Base-by-base conservation (phyloP, 2,329 filamentous ascomycete species). In the Beauveria pseudobassiana region DNA sequence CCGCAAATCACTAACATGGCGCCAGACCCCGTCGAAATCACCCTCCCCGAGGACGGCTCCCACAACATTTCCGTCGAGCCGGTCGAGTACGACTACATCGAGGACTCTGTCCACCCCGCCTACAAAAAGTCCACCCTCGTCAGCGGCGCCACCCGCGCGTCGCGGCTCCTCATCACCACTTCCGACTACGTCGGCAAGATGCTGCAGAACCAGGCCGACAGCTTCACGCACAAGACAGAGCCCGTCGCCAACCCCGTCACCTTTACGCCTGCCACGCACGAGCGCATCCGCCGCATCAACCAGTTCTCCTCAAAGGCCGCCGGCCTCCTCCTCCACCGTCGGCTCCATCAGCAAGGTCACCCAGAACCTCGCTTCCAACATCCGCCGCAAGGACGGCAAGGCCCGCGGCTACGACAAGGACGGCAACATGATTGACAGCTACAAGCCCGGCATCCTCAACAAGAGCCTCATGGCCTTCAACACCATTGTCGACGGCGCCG, bases 381-480 rank as follows among this genome's bases (percentile, higher is more conserved):
- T 89, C 2, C 77, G 73, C 63, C 82, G 76, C 67, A 81, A 80
- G 66, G 81, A 80, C 59, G 82, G 82, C 22, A 73, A 76, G 26
- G 72, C 76, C 16, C 85, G 82, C 68, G 87, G 87, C 1, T 83
- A 82, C 63, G 90, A 90, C 63, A 84, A 87, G 63, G 85, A 93
- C 64, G 90, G 90, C 42, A 86, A 86, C 57, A 80, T 82, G 4
- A 71, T 84, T 7, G 78, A 82, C 1, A 74, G 73, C 20, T 96
- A 95, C 77, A 96, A 96, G 76, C 93, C 95, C 0, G 93, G 95
- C 5, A 77, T 99, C 34, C 77, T 99, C 66, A 99, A 99, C 78
- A 97, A 96, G 81, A 92, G 88, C 65, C 80, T 99, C 78, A 98
- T 99, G 79, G 95, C 95, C 0, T 98, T 98, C 74, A 91, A 89